Percentiles rank a stretch among this genome's conserved stretches.
Conservation (phyloP, 768 basidiomycete species). For the Tulasnella sp. region DNA sequence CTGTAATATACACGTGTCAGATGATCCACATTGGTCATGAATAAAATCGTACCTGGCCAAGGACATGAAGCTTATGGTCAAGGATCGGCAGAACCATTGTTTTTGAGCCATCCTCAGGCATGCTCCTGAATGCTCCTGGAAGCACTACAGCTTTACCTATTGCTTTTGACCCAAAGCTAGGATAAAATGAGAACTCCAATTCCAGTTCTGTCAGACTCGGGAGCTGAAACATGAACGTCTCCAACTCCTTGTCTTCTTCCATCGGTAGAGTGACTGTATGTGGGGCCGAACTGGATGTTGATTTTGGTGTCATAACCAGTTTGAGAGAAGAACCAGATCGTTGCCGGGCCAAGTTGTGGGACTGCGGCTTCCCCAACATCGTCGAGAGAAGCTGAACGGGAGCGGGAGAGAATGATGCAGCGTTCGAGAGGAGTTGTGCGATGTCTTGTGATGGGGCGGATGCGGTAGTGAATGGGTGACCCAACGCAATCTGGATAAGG, state of each 20-base stretch:
- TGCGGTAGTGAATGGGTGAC: slow-evolving; percentile 38
- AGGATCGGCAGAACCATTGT: slow-evolving; percentile 53
- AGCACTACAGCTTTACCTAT: slow-evolving; percentile 86
- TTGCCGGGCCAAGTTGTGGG: slow-evolving; percentile 1
- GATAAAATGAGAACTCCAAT: slow-evolving; percentile 89
- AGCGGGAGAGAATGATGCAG: slow-evolving; percentile 39
- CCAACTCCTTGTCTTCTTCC: slow-evolving; percentile 46
- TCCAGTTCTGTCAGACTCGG: slow-evolving; percentile 56
- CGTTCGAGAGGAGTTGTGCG: slow-evolving; percentile 22
- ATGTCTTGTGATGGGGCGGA: slow-evolving; percentile 28
- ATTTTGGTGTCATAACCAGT: slow-evolving; percentile 84
- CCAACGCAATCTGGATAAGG: slow-evolving; percentile 77
- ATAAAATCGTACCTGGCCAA: slow-evolving; percentile 61
- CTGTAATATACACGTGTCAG: slow-evolving; percentile 30
- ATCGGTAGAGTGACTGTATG: slow-evolving; percentile 83
- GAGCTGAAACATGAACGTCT: slow-evolving; percentile 75
- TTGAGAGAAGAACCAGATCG: slow-evolving; percentile 85
- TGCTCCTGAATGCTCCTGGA: slow-evolving; percentile 27
- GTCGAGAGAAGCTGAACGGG: slow-evolving; percentile 56
- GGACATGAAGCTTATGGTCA: slow-evolving; percentile 83
- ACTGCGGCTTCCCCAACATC: not conserved
- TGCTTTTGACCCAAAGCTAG: slow-evolving; percentile 93
- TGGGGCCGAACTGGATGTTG: slow-evolving; percentile 73
- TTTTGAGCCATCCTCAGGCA: not conserved
- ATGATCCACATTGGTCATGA: not conserved